Evolutionary conservation across 495 filamentous ascomycete genomes (phyloP), one percentile per base, ranked within the genome.

Genomic region (Xylaria grammica): DNA sequence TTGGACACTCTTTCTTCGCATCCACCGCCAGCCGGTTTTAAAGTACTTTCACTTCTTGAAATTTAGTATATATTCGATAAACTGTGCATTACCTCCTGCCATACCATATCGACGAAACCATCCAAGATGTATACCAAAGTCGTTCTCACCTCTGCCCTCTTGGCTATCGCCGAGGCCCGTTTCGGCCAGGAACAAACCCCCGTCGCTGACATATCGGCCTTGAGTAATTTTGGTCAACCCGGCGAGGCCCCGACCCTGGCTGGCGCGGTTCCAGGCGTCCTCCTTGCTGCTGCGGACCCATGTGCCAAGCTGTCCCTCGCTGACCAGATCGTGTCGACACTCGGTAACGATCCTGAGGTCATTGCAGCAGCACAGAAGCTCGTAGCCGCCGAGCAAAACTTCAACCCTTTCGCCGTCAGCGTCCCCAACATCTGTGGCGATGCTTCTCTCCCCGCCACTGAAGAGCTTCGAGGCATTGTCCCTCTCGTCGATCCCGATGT

Each of bases 341-440:
- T 89, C 30, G 83, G 82, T 13, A 80, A 69, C 58, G 81, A 82
- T 55, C 70, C 78, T 22, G 72, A 75, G 61, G 86, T 85, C 54
- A 78, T 89, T 56, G 76, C 79, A 10, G 87, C 81, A 5, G 87
- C 87, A 34, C 81, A 81, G 54, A 81, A 78, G 9, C 77, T 89
- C 0, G 86, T 89, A 6, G 82, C 81, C 13, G 85, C 86, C n/a
- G 87, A 89, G 79, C 84, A 87, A 77, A 89, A 89, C 81, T 85
- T 85, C 79, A 89, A 89, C 77, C 84, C 84, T 42, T 88, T 86
- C 63, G 81, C 69, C 27, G 79, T 81, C 48, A 71, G 69, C 40
- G 78, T 84, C 29, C 87, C 86, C 54, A 81, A 75, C 57, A 81
- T 88, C 70, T 89, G 87, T 73, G 76, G 71, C 11, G 86, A 89